Evolutionary conservation across 305 asterid genomes (phyloP), one percentile per base, ranked within the genome.

Genomic region (Solanum hybrid): DNA sequence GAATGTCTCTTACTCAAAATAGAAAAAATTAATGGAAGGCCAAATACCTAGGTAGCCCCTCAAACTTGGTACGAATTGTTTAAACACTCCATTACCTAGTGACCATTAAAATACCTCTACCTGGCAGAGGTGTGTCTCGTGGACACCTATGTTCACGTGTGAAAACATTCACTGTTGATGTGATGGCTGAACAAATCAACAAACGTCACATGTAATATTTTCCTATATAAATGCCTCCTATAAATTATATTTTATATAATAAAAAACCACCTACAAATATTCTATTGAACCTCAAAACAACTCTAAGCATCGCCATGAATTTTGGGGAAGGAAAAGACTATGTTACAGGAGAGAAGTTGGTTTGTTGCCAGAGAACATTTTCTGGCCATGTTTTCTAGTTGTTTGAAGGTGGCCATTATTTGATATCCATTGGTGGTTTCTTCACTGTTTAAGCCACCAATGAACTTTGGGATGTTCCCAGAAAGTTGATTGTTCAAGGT

Each of bases 401-500:
- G 32, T 79, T 37, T 79, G 61, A 36, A 79, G 22, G 32, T n/a
- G 32, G 57, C 61, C 22, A 13, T 33, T 36, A 3, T 11, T 29
- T 79, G 27, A 79, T 34, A 20, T 79, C 20, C 5, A 7, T 34
- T 79, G 84, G 32, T 36, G 61, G 86, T 79, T 20, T 36, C 6
- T 79, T 36, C 86, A 11, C 61, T 79, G 86, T 36, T 36, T 85
- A 92, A 81, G 31, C 93, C 93, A 11, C 72, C 90, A 26, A 89
- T 41, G 81, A 96, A 91, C 29, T 93, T 94, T 12, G 98, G 98
- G 72, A 97, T 93, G 90, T 68, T 90, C 13, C 99, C 97, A 1
- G 97, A 91, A 57, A 97, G 94, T 83, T 89, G 93, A 88, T 96
- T 95, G 89, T 89, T 91, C 81, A 98, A 96, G 4, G 96, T 87